Conservation (phyloP, 306 rosid species). For the Cotoneaster glaucophyllus region DNA sequence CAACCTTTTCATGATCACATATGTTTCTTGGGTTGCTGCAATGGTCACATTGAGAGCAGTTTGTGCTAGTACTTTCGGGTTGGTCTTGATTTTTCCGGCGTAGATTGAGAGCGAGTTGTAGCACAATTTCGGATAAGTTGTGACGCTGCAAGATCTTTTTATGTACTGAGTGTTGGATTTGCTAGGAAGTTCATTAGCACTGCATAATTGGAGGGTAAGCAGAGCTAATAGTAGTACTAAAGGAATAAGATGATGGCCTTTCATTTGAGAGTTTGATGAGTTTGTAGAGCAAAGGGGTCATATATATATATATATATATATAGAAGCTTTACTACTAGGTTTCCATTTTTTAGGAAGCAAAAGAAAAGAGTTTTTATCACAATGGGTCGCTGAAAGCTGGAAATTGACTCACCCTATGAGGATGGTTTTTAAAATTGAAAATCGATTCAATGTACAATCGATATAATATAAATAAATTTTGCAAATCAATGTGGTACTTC, state of each 20-base stretch:
- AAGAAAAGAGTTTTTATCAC: background rate
- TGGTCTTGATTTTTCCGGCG: constrained; percentile 27
- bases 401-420: no score
- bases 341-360: background rate
- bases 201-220: constrained; percentile 3
- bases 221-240: background rate
- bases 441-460: no score
- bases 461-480: no score
- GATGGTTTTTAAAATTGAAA: no score
- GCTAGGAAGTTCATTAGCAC: background rate
- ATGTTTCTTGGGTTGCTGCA: constrained; percentile 10
- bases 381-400: no score
- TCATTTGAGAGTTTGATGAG: constrained; percentile 6
- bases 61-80: constrained; percentile 24
- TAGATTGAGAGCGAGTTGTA: constrained; percentile 31
- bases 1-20: background rate
- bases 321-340: background rate
- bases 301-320: background rate
- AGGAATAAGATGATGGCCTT: background rate
- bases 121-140: constrained; percentile 29
- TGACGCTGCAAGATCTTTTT: constrained; percentile 29
- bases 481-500: no score
- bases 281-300: background rate
- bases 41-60: constrained; percentile 32
- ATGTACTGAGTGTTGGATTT: constrained; percentile 19